Conservation (phyloP, 2,329 filamentous ascomycete species). For the Metarhizium humberi region DNA sequence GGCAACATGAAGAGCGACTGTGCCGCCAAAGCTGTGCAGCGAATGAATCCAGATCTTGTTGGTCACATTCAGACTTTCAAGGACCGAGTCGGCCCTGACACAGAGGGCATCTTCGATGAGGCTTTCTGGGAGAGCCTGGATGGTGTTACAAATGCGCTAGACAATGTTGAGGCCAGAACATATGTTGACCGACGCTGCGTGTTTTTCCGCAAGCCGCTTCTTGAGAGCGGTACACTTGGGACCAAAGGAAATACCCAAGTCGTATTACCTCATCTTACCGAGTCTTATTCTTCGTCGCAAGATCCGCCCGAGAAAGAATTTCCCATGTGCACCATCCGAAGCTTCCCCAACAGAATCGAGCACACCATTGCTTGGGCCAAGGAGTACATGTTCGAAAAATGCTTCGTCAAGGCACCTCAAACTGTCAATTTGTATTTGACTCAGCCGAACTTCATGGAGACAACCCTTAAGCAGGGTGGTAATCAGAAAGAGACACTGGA, state of each 20-base stretch:
- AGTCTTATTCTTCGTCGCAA: slow-evolving; percentile 91
- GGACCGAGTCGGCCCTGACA: slow-evolving; percentile 85
- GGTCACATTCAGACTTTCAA: slow-evolving; percentile 80
- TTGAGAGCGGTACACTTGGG: slow-evolving; percentile 95
- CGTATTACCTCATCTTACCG: slow-evolving; percentile 79
- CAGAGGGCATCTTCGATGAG: slow-evolving; percentile 91
- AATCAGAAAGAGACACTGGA: slow-evolving; percentile 93
- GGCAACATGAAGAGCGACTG: slow-evolving; percentile 95
- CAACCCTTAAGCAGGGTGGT: slow-evolving; percentile 81
- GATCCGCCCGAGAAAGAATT: slow-evolving; percentile 98
- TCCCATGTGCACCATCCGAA: slow-evolving; percentile 95
- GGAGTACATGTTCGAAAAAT: slow-evolving; percentile 81
- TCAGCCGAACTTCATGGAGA: slow-evolving; percentile 82
- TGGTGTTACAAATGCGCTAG: slow-evolving; percentile 90
- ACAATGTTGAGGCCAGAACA: slow-evolving; percentile 94
- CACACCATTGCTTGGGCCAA: slow-evolving; percentile 98
- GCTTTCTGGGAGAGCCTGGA: slow-evolving; percentile 81
- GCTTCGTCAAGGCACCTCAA: slow-evolving; percentile 88
- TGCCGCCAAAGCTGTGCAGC: slow-evolving; percentile 78
- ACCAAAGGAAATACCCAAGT: slow-evolving; percentile 99
- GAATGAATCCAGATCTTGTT: slow-evolving; percentile 88
- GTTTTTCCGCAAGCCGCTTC: slow-evolving; percentile 93
- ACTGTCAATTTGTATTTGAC: slow-evolving; percentile 90
- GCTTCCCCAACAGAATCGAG: slow-evolving; percentile 97
- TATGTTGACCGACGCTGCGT: slow-evolving; percentile 96